Conservation (phyloP, 2,329 filamentous ascomycete species). For the Diplodia sapinea region DNA sequence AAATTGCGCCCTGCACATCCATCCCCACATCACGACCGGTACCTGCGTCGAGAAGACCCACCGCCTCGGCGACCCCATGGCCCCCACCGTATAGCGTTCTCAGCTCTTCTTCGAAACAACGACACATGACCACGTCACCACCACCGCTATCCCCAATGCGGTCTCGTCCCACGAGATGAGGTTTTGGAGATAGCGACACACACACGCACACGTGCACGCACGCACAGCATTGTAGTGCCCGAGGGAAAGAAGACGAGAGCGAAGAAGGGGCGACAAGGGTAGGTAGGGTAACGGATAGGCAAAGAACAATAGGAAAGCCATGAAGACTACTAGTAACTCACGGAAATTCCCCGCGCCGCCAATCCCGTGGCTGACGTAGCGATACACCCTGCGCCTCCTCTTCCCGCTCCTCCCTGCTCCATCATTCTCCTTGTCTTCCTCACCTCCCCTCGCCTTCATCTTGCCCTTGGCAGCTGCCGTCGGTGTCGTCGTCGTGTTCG, state of each 20-base stretch:
- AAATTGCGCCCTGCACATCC: background rate
- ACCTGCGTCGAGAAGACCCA: background rate
- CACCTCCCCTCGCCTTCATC: background rate
- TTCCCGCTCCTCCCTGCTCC: background rate
- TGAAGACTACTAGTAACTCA: background rate
- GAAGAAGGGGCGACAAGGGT: background rate
- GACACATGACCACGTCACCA: background rate
- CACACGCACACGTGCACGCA: background rate
- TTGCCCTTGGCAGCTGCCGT: background rate
- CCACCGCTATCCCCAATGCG: background rate
- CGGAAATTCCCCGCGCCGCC: slow-evolving; percentile 26
- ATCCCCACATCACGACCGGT: background rate
- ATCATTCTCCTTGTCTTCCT: background rate
- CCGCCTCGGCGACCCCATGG: background rate
- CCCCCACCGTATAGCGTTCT: background rate
- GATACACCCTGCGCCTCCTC: background rate
- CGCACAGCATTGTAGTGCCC: background rate
- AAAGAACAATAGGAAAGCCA: background rate
- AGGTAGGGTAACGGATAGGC: too few species aligned
- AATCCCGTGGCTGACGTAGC: slow-evolving; percentile 24
- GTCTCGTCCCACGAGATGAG: background rate
- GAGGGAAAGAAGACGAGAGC: background rate
- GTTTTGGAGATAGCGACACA: background rate
- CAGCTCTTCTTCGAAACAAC: background rate
- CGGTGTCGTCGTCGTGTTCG: background rate